Evolutionary conservation across 2,329 filamentous ascomycete genomes (phyloP).

Genomic region (Cladosporium sphaerospermum): DNA sequence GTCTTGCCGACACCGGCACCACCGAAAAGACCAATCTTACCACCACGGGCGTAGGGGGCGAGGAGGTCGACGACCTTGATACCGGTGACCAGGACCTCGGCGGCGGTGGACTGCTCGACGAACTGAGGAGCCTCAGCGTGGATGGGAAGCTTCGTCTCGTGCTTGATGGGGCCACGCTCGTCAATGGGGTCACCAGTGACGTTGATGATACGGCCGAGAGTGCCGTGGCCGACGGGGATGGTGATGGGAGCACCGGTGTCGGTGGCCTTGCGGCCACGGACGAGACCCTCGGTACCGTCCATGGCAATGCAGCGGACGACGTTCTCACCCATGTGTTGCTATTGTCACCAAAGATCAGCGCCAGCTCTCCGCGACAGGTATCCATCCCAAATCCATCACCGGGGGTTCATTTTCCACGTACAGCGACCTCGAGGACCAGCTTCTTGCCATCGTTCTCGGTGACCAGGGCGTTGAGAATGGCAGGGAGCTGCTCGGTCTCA

Average conservation of each 20-base stretch:
- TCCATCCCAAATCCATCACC: slow-evolving; percentile 8
- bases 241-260: slow-evolving; percentile 95
- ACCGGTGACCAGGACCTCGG: slow-evolving; percentile 96
- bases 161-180: slow-evolving; percentile 97
- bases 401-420: slow-evolving; percentile 48
- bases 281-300: slow-evolving; percentile 99
- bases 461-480: slow-evolving; percentile 95
- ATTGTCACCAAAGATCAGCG: slow-evolving; percentile 17
- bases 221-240: slow-evolving; percentile 88
- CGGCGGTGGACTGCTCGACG: slow-evolving; percentile 89
- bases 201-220: slow-evolving; percentile 99
- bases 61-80: slow-evolving; percentile 99
- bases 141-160: slow-evolving; percentile 78
- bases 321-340: slow-evolving; percentile 99
- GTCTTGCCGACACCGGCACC: slow-evolving; percentile 99
- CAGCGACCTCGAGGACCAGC: slow-evolving; percentile 92
- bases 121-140: slow-evolving; percentile 91
- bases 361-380: slow-evolving; percentile 1
- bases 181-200: slow-evolving; percentile 99
- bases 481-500: slow-evolving; percentile 83
- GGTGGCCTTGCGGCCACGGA: slow-evolving; percentile 75
- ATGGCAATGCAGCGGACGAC: slow-evolving; percentile 99
- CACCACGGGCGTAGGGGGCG: slow-evolving; percentile 98
- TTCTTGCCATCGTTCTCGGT: slow-evolving; percentile 89
- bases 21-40: slow-evolving; percentile 99